Evolutionary conservation across 805 yeast genomes (phyloP), one percentile per base, ranked within the genome.

Genomic region (Sugiyamaella marilandica): DNA sequence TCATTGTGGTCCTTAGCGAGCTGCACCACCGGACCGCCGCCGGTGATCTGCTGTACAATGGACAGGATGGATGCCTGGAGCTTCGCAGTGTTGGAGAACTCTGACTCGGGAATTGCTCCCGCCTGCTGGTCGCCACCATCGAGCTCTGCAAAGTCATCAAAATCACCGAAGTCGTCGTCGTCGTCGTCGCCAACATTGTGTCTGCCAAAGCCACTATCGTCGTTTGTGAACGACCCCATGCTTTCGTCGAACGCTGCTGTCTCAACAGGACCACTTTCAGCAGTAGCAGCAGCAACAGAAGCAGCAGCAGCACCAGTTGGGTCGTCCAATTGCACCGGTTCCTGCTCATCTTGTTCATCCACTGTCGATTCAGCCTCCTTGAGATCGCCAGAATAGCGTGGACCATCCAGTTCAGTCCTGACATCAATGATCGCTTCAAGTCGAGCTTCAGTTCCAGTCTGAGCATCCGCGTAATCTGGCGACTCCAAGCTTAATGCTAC

Each of bases 101-200:
- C 63, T 2, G 48, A 19, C 34, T 58, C 63, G 13, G 50, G 32
- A 9, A 60, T 36, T 24, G 54, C 41, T 9, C 35, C 37, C 21
- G 50, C 49, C 31, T 43, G 52, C 14, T 18, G 50, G 16, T 47
- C 19, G 18, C 19, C 31, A 35, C 45, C 32, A 7, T 49, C 51
- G 10, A 51, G 51, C 24, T 55, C 60, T 16, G 60, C 65, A 45
- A 61, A 59, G 31, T 65, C 72, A 21, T 62, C 72, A 47, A 70
- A 69, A 36, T 67, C 72, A 50, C 66, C 72, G 49, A 62, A 63
- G 41, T 68, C 70, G 2, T 62, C 70, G 51, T 59, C 60, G 29
- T 62, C 66, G 45, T 59, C 65, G 45, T 31, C 33, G 1, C 14
- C 46, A 13, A 49, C 5, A 21, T 36, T 41, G 14, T 29, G 7